Base-by-base conservation (phyloP, 176 grass and related monocot genomes). In the Aegilops longissima region DNA sequence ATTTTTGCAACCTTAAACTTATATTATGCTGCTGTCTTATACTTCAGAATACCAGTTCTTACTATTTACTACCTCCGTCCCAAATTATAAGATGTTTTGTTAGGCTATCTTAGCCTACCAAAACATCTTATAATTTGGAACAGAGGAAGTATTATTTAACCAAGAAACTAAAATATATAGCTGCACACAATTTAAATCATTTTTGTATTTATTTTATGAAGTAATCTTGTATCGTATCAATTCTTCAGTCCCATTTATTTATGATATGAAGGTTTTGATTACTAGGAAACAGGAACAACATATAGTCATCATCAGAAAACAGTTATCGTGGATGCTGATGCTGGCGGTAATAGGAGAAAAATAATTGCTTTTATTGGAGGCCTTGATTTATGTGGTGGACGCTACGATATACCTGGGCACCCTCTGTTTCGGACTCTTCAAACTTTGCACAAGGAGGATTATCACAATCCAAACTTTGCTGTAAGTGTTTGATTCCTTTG, bases 301-400 rank as follows among this genome's bases (percentile, higher is more conserved):
- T 38, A 95, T 93, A 98, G 93, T 36, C 95, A 97, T 91, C 95
- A 97, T 88, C 95, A 95, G 87, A 97, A 97, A 90, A 94, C 93
- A 80, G 89, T 97, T 86, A 80, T 97, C 36, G 84, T 97, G 56
- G 95, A 97, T 82, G 87, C 87, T 75, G 91, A 95, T 88, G 95
- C 89, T 65, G 93, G 93, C 40, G 79, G 90, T 83, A 62, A 88
- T 78, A 93, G 56, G 85, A 84, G 89, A 89, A 98, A 98, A 85
- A 92, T 98, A 80, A 61, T 95, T 87, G 87, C 91, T 68, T 98
- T 98, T 84, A 86, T 98, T 5, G 93, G 93, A 80, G 95, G 91
- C 18, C 93, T 98, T 86, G 95, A 98, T 95, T 82, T 98, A 35
- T 98, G 93, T 39, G 95, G 95, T 49, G 93, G 95, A 8, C 76